Evolutionary conservation across 2,329 filamentous ascomycete species (phyloP), one percentile per base, ranked within the genome.

Genomic region (Pseudocercospora musae): DNA sequence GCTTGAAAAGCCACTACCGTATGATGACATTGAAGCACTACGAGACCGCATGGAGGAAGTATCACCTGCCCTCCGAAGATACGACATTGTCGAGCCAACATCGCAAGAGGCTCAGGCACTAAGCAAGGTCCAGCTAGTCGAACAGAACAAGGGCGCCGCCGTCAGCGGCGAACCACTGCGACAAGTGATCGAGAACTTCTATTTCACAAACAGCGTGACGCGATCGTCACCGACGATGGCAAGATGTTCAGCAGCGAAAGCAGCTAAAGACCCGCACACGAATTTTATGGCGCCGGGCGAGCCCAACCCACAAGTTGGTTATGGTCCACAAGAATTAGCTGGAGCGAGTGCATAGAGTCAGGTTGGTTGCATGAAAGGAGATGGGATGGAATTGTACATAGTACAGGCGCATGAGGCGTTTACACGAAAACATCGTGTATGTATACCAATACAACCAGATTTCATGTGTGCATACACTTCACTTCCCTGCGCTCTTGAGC

Each of bases 191-290:
- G 88, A 96, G 73, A 91, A 99, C 82, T 99, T 99, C 79, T 99
- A 93, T 82, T 96, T 98, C 80, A 99, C 95, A 77, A 94, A 99
- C 79, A 87, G 89, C 62, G 97, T 99, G 78, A 96, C 93, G 42
- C 89, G 95, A 85, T 97, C 93, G 82, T 97, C 93, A 66, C 93
- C 95, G 57, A 99, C 95, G 62, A 99, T 99, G 95, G 95, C 95
- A 64, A 90, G 95, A 75, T 97, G 92, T 84, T 96, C 92, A 55
- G 94, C 91, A 58, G 90, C 93, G 69, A 98, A 97, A 85, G 90
- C 89, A 46, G 73, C 77, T 55, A 81, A 80, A 71, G 79, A 81
- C 69, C 75, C 80, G 25, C 68, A 78, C 62, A 82, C 78, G 29
- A 82, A 82, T 72, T 82, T 82, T 72, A 79, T 82, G 79, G 80